Base-by-base conservation (phyloP, 129 eudicot species). In the Apium graveolens region DNA sequence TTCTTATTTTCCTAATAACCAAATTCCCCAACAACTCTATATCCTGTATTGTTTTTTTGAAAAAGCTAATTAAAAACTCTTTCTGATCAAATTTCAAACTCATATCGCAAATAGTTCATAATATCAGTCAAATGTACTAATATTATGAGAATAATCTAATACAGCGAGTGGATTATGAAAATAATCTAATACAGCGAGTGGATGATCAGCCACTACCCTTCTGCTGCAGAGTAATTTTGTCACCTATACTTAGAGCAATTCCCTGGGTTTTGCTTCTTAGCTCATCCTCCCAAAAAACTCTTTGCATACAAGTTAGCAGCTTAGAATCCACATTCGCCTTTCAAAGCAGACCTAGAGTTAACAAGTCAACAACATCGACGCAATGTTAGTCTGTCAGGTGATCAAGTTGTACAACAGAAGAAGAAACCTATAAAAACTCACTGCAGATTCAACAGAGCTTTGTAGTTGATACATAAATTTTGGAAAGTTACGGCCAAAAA, bases 201-300 rank as follows among this genome's bases (percentile, higher is more conserved):
- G n/a, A 48, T 70, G 78, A 75, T 91, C 86, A 93, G 84, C 83
- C 86, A 26, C 91, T 93, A 80, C 97, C 98, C 84, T 94, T 91
- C 85, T 94, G 97, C 86, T 91, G 91, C 35, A 94, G 96, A 38
- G 96, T 91, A 63, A 94, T 94, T 85, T 91, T 94, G 89, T 94
- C 98, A 34, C 98, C 98, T 77, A 94, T 88, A 75, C 97, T 94
- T 76, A 94, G 86, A 78, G 98, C 98, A 35, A 94, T 91, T 70
- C 98, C 98, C 75, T 94, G 98, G 62, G 98, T 94, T 86, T 94
- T 94, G 91, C 98, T 94, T 84, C 98, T 88, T 35, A 94, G 98
- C n/a, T n/a, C 98, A 73, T 94, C 98, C 88, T 94, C 98, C 55
- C 98, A 94, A 94, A 7, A 94, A 96, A 84, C 98, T 94, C 86